Base-by-base conservation (phyloP, 768 basidiomycete species). In the Tephrocybe sp. region DNA sequence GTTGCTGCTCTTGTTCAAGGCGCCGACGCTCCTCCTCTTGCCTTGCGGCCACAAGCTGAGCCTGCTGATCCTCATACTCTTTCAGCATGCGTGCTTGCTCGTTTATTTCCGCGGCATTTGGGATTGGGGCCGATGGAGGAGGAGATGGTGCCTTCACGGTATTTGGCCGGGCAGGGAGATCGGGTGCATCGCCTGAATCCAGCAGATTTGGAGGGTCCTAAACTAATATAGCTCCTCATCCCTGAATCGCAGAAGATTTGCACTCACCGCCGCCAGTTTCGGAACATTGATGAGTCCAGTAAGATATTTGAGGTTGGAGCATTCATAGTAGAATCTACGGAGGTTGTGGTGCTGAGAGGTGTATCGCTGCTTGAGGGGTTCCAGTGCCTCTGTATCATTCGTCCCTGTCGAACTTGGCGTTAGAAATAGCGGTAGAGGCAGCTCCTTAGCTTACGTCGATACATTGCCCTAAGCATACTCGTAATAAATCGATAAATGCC, bases 401-500 rank as follows among this genome's bases (percentile, higher is more conserved):
- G 94, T 95, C 60, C 92, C 95, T 97, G 28, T 39, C 34, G 17
- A 36, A 44, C 18, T 25, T 49, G 1, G 11, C 48, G 39, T 40
- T 50, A 3, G 28, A 36, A 28, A 4, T 34, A 34, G 25, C 12
- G 11, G 24, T 17, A 3, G 24, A 39, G 23, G 25, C 26, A 26
- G 4, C 11, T 8, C 28, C 4, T 18, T 25, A 36, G 52, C 83
- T 65, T 63, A 96, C 96, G 76, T 73, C 97, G 77, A 65, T 96
- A 91, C 89, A 99, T 91, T 1, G 97, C 97, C 21, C 97, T 80
- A 66, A 98, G 74, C 97, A 99, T 99, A 72, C 92, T 95, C 9
- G 96, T 98, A 65, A 98, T 95, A 72, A 98, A 99, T 40, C 93
- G 83, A 71, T 99, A 99, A 51, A 99, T 99, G 32, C 96, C 96